Percentiles rank a stretch among this genome's conserved stretches.
phyloP scores from a whole-genome alignment of 1,139 yeast genomes.

The Geotrichum siamense region DNA sequence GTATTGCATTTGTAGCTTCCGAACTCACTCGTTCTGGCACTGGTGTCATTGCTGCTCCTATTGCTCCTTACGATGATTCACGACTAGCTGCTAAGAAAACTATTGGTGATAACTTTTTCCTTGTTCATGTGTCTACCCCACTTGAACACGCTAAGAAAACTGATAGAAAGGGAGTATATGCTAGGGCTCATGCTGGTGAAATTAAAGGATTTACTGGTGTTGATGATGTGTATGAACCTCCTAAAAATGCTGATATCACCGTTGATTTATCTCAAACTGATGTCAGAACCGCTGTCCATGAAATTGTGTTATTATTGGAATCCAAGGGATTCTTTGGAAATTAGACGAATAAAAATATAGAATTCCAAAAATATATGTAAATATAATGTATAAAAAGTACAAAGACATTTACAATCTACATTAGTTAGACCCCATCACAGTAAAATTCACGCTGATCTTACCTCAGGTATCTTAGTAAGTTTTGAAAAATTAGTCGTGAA shows the following conservation, averaged over 20 bases:
- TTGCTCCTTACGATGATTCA: slow-evolving; percentile 41
- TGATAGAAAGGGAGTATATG: slow-evolving; percentile 45
- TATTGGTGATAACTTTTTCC: slow-evolving; percentile 40
- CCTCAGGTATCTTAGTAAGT: no score
- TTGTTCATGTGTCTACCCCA: slow-evolving; percentile 46
- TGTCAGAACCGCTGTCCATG: slow-evolving; percentile 58
- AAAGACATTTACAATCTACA: no score
- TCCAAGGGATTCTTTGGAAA: slow-evolving; percentile 67
- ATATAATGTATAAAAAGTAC: no score
- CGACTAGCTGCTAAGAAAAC: slow-evolving; percentile 37
- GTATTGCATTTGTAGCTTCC: slow-evolving; percentile 56
- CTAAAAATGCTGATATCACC: slow-evolving; percentile 46
- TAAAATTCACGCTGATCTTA: no score
- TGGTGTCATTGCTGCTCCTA: slow-evolving; percentile 71
- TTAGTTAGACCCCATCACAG: no score
- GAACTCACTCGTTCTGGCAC: slow-evolving; percentile 87
- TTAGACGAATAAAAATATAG: no score
- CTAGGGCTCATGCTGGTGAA: slow-evolving; percentile 41
- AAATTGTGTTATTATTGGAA: slow-evolving; percentile 62
- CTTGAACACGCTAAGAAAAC: slow-evolving; percentile 40
- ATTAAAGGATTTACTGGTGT: slow-evolving; percentile 44
- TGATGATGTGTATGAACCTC: slow-evolving; percentile 43
- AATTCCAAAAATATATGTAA: no score
- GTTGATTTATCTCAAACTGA: slow-evolving; percentile 46
- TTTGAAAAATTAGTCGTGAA: no score